Conservation (phyloP, 2,329 filamentous ascomycete genomes). For the Rhinocladiella similis region DNA sequence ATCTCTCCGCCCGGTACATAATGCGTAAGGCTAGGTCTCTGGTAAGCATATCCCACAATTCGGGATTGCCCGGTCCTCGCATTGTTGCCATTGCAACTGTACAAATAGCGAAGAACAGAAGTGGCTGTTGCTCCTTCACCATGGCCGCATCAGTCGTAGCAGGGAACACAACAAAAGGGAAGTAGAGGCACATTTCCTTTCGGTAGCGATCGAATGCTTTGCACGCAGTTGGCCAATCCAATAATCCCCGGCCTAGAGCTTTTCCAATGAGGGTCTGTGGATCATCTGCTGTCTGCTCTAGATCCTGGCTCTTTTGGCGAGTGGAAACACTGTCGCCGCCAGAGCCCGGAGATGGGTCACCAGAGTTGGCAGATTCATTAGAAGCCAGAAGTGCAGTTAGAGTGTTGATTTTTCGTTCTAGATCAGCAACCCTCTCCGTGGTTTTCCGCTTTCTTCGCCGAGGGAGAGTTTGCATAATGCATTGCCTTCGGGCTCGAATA, state of each 20-base stretch:
- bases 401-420: constrained; percentile 89
- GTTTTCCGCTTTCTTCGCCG: constrained; percentile 81
- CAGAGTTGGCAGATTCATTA: constrained; percentile 31
- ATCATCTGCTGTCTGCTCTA: not conserved
- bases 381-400: constrained; percentile 76
- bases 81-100: constrained; percentile 53
- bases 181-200: constrained; percentile 53
- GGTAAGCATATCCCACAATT: constrained; percentile 68
- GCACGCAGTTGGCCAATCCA: constrained; percentile 52
- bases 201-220: constrained; percentile 58
- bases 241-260: constrained; percentile 49
- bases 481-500: constrained; percentile 72
- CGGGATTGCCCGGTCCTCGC: constrained; percentile 55
- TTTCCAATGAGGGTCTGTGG: constrained; percentile 38
- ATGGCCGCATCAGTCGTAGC: constrained; percentile 53
- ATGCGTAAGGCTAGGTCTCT: constrained; percentile 72
- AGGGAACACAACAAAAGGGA: constrained; percentile 60
- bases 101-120: constrained; percentile 61
- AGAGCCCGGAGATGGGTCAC: constrained; percentile 1
- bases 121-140: constrained; percentile 57
- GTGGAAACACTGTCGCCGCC: not conserved
- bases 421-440: constrained; percentile 80
- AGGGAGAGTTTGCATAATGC: constrained; percentile 75
- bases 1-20: constrained; percentile 75
- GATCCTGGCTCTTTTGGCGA: not conserved